Percentiles rank a stretch among this genome's conserved stretches.
Evolutionary conservation across 371 early-diverging fungal species (phyloP).

Genomic region (Rhizopus sp.): DNA sequence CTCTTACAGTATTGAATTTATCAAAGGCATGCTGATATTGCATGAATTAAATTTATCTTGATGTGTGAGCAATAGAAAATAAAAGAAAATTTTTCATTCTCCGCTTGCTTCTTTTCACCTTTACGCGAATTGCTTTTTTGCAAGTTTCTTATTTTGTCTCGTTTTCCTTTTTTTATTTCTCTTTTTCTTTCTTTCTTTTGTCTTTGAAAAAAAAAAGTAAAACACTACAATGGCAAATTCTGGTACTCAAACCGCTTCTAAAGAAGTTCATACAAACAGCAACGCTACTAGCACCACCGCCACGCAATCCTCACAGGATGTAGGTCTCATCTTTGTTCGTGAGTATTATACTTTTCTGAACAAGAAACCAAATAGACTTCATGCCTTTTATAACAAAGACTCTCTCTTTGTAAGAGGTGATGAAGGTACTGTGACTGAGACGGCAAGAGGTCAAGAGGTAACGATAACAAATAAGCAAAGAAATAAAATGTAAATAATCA

Average conservation of each 20-base stretch:
- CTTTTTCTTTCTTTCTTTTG: not conserved
- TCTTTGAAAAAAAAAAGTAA: not conserved
- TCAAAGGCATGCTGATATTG: not conserved
- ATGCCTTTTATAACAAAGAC: constrained; percentile 86
- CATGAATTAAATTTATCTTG: not conserved
- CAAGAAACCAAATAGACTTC: constrained; percentile 81
- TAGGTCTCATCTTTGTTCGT: constrained; percentile 94
- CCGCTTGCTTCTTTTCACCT: not conserved
- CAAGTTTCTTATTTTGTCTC: too few species aligned
- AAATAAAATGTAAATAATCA: not conserved
- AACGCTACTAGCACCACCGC: not conserved
- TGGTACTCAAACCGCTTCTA: constrained; percentile 6
- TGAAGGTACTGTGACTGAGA: constrained; percentile 68
- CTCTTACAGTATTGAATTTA: too few species aligned
- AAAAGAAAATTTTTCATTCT: not conserved
- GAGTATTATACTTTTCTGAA: constrained; percentile 94
- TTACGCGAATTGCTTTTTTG: too few species aligned
- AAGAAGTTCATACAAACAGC: not conserved
- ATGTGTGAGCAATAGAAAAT: not conserved
- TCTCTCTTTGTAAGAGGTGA: constrained; percentile 81
- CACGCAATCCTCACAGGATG: constrained; percentile 56
- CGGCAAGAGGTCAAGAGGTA: constrained; percentile 45
- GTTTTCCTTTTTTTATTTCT: not conserved
- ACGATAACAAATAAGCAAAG: not conserved
- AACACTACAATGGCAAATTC: constrained; percentile 1